phyloP scores from a whole-genome alignment of 2,329 filamentous ascomycete species.

The Sporothrix inflata region DNA sequence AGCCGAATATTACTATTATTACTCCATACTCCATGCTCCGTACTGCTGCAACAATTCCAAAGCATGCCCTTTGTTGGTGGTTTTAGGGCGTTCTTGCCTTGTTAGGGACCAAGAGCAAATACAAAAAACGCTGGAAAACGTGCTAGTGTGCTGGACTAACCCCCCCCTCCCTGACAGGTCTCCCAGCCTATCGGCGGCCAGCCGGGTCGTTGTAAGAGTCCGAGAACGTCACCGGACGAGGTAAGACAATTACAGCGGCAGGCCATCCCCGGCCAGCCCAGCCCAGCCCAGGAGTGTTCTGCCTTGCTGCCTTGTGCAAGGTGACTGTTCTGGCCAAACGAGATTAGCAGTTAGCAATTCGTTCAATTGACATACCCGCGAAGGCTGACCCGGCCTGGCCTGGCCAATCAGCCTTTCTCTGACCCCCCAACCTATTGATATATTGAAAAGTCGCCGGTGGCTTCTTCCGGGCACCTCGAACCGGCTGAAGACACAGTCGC shows the following conservation, averaged over 20 bases:
- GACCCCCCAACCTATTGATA: too few species aligned
- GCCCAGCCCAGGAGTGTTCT: not conserved
- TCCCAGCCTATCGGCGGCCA: not conserved
- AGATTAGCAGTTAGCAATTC: too few species aligned
- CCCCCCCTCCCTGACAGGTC: not conserved
- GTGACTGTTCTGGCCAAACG: too few species aligned
- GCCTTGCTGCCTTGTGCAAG: not conserved
- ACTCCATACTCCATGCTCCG: not conserved
- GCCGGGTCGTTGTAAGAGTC: not conserved
- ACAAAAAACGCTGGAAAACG: not conserved
- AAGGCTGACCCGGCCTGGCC: too few species aligned
- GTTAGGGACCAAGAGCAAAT: not conserved
- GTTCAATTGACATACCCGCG: too few species aligned
- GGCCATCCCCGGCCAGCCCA: too few species aligned
- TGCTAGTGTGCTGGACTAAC: not conserved
- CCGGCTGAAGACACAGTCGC: not conserved
- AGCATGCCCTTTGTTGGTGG: too few species aligned
- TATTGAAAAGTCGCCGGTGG: not conserved
- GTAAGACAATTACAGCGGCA: not conserved
- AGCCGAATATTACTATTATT: not conserved
- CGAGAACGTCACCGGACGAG: not conserved
- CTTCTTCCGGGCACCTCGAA: not conserved
- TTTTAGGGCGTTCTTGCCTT: not conserved
- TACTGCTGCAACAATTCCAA: not conserved
- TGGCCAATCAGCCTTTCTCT: too few species aligned